phyloP scores from a whole-genome alignment of 2,329 filamentous ascomycete genomes.

The Fusarium mangiferae region DNA sequence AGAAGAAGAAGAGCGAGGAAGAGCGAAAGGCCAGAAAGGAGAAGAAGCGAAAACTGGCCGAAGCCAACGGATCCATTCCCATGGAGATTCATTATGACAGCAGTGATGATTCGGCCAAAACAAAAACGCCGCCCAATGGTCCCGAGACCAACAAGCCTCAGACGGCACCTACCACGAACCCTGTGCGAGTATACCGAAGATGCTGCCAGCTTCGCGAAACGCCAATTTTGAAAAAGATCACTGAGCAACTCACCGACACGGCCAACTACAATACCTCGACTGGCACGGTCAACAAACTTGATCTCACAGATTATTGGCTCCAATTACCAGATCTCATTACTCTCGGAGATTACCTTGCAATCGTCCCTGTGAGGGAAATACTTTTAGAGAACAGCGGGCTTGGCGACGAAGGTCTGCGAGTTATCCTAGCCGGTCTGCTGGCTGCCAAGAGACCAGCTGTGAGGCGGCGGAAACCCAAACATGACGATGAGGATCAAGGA shows the following conservation, averaged over 20 bases:
- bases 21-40: slow-evolving; percentile 93
- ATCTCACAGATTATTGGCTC: slow-evolving; percentile 86
- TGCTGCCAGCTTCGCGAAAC: slow-evolving; percentile 96
- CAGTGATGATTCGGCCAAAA: slow-evolving; percentile 64
- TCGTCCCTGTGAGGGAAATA: slow-evolving; percentile 89
- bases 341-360: slow-evolving; percentile 90
- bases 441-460: slow-evolving; percentile 76
- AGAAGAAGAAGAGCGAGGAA: slow-evolving; percentile 94
- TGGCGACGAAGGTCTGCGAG: slow-evolving; percentile 85
- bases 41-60: slow-evolving; percentile 83
- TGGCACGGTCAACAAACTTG: slow-evolving; percentile 83
- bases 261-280: slow-evolving; percentile 72
- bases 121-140: slow-evolving; percentile 25
- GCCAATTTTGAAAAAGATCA: slow-evolving; percentile 89
- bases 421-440: slow-evolving; percentile 86
- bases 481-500: slow-evolving; percentile 60
- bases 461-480: slow-evolving; percentile 60
- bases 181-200: slow-evolving; percentile 89
- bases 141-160: slow-evolving; percentile 43
- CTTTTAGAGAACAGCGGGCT: slow-evolving; percentile 88
- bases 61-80: slow-evolving; percentile 87
- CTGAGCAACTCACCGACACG: slow-evolving; percentile 82
- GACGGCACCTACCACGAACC: slow-evolving; percentile 82
- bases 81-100: slow-evolving; percentile 82
- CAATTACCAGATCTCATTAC: slow-evolving; percentile 86